Base-by-base conservation (phyloP, 352 stramenopile genomes). In the Phytopythium ostracodes region DNA sequence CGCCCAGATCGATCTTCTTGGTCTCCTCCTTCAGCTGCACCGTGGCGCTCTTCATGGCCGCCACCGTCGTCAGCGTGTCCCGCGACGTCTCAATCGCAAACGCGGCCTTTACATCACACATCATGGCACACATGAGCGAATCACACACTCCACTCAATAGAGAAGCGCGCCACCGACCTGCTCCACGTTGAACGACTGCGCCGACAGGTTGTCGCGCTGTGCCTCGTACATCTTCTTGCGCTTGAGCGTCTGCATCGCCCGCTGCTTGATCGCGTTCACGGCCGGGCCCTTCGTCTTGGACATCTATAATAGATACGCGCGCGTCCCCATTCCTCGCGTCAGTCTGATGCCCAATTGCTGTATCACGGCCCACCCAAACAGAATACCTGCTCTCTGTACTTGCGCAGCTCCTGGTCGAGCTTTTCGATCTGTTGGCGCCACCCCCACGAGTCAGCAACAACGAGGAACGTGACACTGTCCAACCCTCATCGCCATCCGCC, bases 1-100 rank as follows among this genome's bases (percentile, higher is more conserved):
- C 92, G 54, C 94, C 88, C 55, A 99, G 91, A 67, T 99, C 85
- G 58, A 99, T 91, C 77, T 98, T 96, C 68, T 98, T 94, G 29
- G 93, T 94, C 71, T 98, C 92, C 7, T 81, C 81, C 71, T 98
- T 99, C 7, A 99, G 75, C 51, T 92, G 88, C 61, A 89, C 82
- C 10, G 76, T 72, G 20, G 95, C 96, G 55, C 79, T 86, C 76
- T 98, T 99, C 94, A 99, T 98, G 1, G 96, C 96, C 20, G 89
- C 76, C 0, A 99, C 92, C 0, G 94, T 98, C 42, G 86, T 77
- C 1, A 98, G 81, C 29, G 91, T 97, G 56, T 97, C 92, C 55
- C 94, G 96, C 51, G 92, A 92, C 52, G 81, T 96, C 64, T 98
- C 94, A 63, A 98, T 97, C 31, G 91, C 88, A 76, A 95, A 95